Evolutionary conservation across 345 rosid species (phyloP).

Genomic region (Capsella bursapastoris): DNA sequence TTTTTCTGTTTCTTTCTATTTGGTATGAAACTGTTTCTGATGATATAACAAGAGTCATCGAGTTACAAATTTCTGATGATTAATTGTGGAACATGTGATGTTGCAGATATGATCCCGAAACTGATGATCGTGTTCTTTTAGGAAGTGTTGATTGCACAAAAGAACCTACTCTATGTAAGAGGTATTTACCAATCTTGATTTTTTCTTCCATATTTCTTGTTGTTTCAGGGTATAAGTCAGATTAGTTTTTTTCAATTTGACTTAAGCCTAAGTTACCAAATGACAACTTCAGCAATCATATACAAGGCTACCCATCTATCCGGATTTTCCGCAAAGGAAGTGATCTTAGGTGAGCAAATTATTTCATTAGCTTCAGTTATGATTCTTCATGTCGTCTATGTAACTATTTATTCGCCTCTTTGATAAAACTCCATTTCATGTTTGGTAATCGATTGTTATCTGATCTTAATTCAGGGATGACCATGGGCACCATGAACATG

Average conservation of each 20-base stretch:
- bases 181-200: conserved; percentile 51
- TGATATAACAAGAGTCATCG: not conserved
- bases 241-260: not conserved
- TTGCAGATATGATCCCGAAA: conserved; percentile 82
- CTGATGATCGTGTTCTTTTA: conserved; percentile 79
- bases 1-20: not conserved
- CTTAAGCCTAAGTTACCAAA: not conserved
- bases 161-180: conserved; percentile 72
- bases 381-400: conserved; percentile 7
- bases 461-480: conserved; percentile 62
- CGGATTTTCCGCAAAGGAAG: conserved; percentile 93
- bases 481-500: conserved; percentile 92
- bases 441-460: not conserved
- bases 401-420: not conserved
- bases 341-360: conserved; percentile 60
- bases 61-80: conserved; percentile 9
- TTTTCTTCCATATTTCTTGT: conserved; percentile 23
- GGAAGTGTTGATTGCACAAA: conserved; percentile 86
- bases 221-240: conserved; percentile 1
- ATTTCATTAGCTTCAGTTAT: not conserved
- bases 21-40: not conserved
- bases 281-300: conserved; percentile 65
- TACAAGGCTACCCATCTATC: conserved; percentile 96
- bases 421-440: not conserved
- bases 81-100: conserved; percentile 23